Evolutionary conservation across 23 red algal genomes (phyloP), one percentile per base, ranked within the genome.

Genomic region (Agarophyton chilense): DNA sequence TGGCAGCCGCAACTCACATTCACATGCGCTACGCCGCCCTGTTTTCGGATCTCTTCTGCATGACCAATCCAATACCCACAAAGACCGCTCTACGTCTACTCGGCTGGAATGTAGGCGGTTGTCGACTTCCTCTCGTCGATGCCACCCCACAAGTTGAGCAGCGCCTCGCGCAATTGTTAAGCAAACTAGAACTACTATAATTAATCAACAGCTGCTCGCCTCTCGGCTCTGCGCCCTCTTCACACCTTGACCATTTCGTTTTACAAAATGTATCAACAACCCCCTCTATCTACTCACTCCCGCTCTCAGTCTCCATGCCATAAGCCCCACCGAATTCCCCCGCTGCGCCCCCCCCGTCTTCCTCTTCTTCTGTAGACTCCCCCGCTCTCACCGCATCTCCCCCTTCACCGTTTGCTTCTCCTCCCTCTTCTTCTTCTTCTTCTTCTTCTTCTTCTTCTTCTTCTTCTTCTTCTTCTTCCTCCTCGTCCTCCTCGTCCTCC

Each of bases 11-110:
- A 16, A 86, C 83, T 9, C 51, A 31, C 0, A 93, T 99, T 53
- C 97, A 99, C 84, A 78, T 92, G 51, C 78, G 67, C 21, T 96
- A 99, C 62, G 72, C 89, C 39, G 71, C 83, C 2, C 57, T 99
- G 54, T 99, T 99, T 68, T 79, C 67, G 10, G 97, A 94, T 65
- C 80, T 99, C 65, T 99, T 99, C 53, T 93, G 86, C 32, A 99
- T 99, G 97, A 88, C 97, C 40, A 99, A 99, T 52, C 97, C 97
- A 52, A 99, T 99, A 57, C 97, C 97, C 18, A 92, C 97, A 11
- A 99, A 99, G 93, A 93, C 94, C 21, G 88, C 83, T 26, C 82
- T 99, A 45, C 90, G 94, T 49, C 40, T 99, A 53, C 93, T 81
- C 34, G 97, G 97, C 8, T 99, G 97, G 97, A 53, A 72, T 21